Base-by-base conservation (phyloP, 169 alveolate genomes). In the Plasmodium malariae region DNA sequence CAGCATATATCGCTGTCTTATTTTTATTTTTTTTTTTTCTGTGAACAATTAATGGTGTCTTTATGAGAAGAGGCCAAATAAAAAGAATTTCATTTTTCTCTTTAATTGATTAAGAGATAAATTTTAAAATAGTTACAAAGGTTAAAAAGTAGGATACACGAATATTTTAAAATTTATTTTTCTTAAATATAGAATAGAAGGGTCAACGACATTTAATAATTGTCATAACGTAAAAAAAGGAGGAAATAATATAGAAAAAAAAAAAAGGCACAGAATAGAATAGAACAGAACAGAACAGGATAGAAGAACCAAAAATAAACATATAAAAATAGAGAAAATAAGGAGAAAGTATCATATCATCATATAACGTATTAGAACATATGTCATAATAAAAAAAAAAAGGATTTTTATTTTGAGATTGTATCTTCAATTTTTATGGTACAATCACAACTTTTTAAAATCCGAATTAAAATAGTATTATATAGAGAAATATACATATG, bases 41-140 rank as follows among this genome's bases (percentile, higher is more conserved):
- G 12, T 1, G 12, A 17, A 24, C 19, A 48, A 48, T 48, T 48
- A 19, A 19, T 57, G 68, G 68, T 57, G 32, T 57, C 65, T 19
- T 19, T 3, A 45, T 45, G 1, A 45, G 14, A 0, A 45, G 14
- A n/a, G n/a, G n/a, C n/a, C 51, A 54, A 54, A 19, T 11, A 68
- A 69, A 45, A 69, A 69, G 43, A 69, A 45, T 69, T 69, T 69
- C 51, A 49, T 11, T 69, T 24, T 21, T 32, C 51, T 28, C 43
- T 69, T 68, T 19, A 43, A 51, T 26, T 69, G 43, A 69, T 32
- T 32, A 24, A 69, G 28, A 45, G 26, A 54, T 40, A 34, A 40
- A 69, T 34, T 43, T 69, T 45, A 49, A 37, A 69, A 40, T 69
- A 24, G 55, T 43, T 7, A 26, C 62, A 37, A 69, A 69, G 17